Evolutionary conservation across 2,329 filamentous ascomycete species (phyloP).

Genomic region (Neonectria sp.): DNA sequence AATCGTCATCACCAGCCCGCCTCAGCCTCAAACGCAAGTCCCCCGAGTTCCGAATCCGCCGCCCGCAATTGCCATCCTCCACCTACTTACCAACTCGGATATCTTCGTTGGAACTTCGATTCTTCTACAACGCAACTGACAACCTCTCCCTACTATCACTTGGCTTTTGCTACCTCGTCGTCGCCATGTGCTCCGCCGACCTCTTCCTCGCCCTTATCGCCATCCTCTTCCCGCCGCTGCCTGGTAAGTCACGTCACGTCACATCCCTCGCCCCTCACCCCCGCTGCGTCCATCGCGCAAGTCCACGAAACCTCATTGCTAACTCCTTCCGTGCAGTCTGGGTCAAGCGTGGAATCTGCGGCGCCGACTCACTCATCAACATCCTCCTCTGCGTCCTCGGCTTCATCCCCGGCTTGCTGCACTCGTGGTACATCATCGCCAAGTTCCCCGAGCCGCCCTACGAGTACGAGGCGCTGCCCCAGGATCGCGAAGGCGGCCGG

Average conservation of each 20-base stretch:
- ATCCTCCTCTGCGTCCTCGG: conserved; percentile 88
- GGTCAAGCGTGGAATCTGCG: conserved; percentile 96
- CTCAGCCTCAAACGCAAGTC: conserved; percentile 35
- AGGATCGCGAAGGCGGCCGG: conserved; percentile 69
- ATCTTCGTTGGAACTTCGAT: conserved; percentile 23
- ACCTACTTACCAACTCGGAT: conserved; percentile 22
- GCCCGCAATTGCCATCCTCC: conserved; percentile 24
- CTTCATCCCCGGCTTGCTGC: conserved; percentile 88
- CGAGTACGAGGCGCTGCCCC: conserved; percentile 77
- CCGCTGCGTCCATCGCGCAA: background rate
- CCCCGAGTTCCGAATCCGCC: conserved; percentile 23
- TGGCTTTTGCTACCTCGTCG: background rate
- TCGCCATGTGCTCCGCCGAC: conserved; percentile 71
- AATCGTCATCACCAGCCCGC: conserved; percentile 42
- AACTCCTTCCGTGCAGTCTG: conserved; percentile 74
- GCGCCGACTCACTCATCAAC: conserved; percentile 94
- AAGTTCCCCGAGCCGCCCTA: conserved; percentile 84
- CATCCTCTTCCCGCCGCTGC: conserved; percentile 75
- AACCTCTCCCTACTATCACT: conserved; percentile 1
- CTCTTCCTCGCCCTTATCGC: conserved; percentile 76
- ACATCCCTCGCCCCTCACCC: conserved; percentile 22
- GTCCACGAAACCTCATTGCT: conserved; percentile 23
- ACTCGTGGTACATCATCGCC: conserved; percentile 98
- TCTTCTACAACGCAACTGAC: conserved; percentile 16
- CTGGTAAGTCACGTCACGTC: conserved; percentile 63